Evolutionary conservation across 1,284 basidiomycete genomes (phyloP).

Genomic region (Leccinum solheimii): DNA sequence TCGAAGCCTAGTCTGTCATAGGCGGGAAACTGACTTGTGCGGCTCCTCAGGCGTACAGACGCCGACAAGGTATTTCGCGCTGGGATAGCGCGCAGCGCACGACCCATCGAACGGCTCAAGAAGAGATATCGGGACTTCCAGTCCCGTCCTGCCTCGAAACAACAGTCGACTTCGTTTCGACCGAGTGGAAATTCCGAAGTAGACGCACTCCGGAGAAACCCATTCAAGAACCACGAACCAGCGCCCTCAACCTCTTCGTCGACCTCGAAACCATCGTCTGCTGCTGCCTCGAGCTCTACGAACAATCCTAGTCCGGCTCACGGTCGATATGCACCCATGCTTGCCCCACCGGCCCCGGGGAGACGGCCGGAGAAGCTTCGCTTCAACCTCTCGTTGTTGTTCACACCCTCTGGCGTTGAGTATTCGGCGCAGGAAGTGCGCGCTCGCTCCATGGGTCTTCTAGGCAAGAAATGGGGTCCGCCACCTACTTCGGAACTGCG

Average conservation of each 20-base stretch:
- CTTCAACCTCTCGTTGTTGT: conserved; percentile 67
- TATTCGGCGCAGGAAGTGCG: conserved; percentile 75
- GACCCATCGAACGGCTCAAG: conserved; percentile 85
- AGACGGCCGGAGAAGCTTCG: conserved; percentile 69
- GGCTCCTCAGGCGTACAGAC: conserved; percentile 56
- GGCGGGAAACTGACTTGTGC: conserved; percentile 15
- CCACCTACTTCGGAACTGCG: conserved; percentile 51
- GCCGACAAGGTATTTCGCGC: conserved; percentile 84
- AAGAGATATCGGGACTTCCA: conserved; percentile 83
- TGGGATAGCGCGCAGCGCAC: conserved; percentile 81
- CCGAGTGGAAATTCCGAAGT: conserved; percentile 33
- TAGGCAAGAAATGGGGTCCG: conserved; percentile 78
- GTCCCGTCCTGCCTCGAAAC: conserved; percentile 42
- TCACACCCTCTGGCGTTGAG: conserved; percentile 65
- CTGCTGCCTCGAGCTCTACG: conserved; percentile 18
- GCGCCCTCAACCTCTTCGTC: conserved; percentile 33
- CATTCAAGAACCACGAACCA: conserved; percentile 52
- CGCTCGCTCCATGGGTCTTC: conserved; percentile 72
- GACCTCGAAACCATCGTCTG: conserved; percentile 27
- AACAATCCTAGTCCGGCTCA: conserved; percentile 23
- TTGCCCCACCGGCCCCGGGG: conserved; percentile 62
- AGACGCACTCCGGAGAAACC: conserved; percentile 51
- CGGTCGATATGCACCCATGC: conserved; percentile 64
- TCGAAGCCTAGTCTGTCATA: conserved; percentile 4
- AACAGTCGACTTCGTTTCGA: conserved; percentile 27